Conservation (phyloP, 352 stramenopile genomes). For the Pythium monospermum region DNA sequence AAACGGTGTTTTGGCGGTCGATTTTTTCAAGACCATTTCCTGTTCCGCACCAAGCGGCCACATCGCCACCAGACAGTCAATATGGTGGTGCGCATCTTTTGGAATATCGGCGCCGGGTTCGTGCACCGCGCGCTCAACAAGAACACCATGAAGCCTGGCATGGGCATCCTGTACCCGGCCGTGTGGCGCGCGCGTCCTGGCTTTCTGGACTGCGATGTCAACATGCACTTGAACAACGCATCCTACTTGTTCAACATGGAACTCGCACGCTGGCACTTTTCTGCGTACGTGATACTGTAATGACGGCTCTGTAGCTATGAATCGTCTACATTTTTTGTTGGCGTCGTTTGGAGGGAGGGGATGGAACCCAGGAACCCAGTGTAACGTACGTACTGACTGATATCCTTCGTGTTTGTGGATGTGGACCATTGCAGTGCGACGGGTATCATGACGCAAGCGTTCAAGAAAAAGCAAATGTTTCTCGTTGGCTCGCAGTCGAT, state of each 20-base stretch:
- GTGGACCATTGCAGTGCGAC: no score
- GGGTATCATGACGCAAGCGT: constrained; percentile 42
- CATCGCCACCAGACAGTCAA: not conserved
- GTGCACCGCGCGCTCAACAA: constrained; percentile 54
- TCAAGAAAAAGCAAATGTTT: constrained; percentile 64
- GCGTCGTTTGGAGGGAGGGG: no score
- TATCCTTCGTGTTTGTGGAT: no score
- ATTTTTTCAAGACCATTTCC: no score
- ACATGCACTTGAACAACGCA: constrained; percentile 86
- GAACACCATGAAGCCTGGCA: constrained; percentile 32
- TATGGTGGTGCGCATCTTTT: constrained; percentile 70
- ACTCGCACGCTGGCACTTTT: constrained; percentile 81
- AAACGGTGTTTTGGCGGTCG: no score
- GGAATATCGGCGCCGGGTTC: constrained; percentile 59
- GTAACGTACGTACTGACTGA: no score
- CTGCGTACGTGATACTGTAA: constrained; percentile 34
- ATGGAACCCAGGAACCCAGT: no score
- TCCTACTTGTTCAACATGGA: constrained; percentile 82
- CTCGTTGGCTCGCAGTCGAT: constrained; percentile 51
- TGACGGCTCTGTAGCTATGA: not conserved
- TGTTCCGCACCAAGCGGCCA: not conserved
- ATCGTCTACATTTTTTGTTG: not conserved
- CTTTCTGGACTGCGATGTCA: constrained; percentile 78
- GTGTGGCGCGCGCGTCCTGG: constrained; percentile 64
- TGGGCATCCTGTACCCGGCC: constrained; percentile 58